Evolutionary conservation across 164 flowering plant genomes (phyloP), one percentile per base, ranked within the genome.

Genomic region (Kingdonia uniflora): DNA sequence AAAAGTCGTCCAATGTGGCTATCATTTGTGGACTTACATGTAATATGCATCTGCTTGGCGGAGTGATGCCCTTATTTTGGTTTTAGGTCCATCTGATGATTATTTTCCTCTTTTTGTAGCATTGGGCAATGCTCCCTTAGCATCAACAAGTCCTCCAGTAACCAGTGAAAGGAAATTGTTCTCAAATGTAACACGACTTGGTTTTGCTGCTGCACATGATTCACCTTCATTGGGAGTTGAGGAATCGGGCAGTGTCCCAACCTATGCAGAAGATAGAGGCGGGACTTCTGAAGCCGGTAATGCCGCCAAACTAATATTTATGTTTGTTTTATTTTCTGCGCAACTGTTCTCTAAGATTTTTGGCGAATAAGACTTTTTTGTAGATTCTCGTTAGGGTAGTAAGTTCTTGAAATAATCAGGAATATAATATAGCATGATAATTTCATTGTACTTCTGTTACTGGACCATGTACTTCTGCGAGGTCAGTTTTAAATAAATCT

Each of bases 171-270:
- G 91, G 65, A 74, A 61, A 38, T 65, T 68, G 43, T 92, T 88
- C 74, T 86, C 99, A 56, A 79, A 59, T 61, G 99, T 94, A 19
- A 74, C 97, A 4, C 80, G 80, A 62, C 79, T 94, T 39, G 99
- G 97, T 52, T 86, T 74, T 73, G 99, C 99, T 50, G 84, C 97
- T 38, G 95, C 65, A 6, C 71, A 76, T 59, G 97, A 84, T 67
- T 81, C 90, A 55, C 97, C 92, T 0, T 60, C 73, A 55, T 57
- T 85, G 57, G 76, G 65, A 66, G 64, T 58, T 29, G 80, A 71
- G 57, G 80, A 74, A 55, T 41, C 68, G 19, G 54, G 42, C 23
- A 59, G 46, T 53, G 33, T 64, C 55, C 29, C 51, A 20, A 64
- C 64, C 35, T 58, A 49, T 55, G 40, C 46, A 47, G 72, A 67